Percentiles rank a stretch among this genome's conserved stretches.
These are phyloP conservation scores for Vanrija sp. DNA, from an alignment of 1,284 basidiomycete species.

Conservation along the genomic window DNA sequence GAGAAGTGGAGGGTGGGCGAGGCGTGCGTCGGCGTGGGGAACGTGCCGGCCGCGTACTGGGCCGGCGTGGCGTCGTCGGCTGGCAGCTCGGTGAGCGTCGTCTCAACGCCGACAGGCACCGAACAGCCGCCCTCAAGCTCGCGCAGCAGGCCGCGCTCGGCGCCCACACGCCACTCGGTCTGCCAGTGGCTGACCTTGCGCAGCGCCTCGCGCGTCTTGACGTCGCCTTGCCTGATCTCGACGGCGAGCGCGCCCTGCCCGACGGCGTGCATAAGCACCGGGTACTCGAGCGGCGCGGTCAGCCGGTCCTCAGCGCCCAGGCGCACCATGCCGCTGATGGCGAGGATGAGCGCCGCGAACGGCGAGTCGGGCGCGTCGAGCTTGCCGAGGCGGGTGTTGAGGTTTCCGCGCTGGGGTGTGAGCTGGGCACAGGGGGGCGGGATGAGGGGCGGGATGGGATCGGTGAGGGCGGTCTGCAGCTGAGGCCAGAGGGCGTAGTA, in stretches of 20 bases:
- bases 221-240: conserved; percentile 76
- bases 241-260: conserved; percentile 89
- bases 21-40: conserved; percentile 15
- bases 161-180: conserved; percentile 69
- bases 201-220: conserved; percentile 61
- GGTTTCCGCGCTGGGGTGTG: conserved; percentile 52
- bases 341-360: conserved; percentile 86
- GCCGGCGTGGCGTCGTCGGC: conserved; percentile 1
- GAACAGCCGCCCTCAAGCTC: conserved; percentile 95
- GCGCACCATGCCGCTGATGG: conserved; percentile 88
- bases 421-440: not conserved
- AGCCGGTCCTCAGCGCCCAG: conserved; percentile 72
- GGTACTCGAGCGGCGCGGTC: conserved; percentile 69
- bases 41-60: conserved; percentile 19
- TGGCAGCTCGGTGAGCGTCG: conserved; percentile 43
- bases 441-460: too few relatives aligned
- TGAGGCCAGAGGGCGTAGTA: too few relatives aligned
- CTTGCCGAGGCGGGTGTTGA: conserved; percentile 79
- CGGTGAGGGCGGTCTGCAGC: too few relatives aligned
- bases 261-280: conserved; percentile 81
- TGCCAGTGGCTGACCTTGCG: conserved; percentile 66
- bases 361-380: conserved; percentile 77
- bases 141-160: conserved; percentile 81
- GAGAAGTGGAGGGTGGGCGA: conserved; percentile 45
- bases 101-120: conserved; percentile 88